Percentiles rank a stretch among this genome's conserved stretches.
Conservation (phyloP, 2,329 filamentous ascomycete species). For the Aspergillus floridensis region DNA sequence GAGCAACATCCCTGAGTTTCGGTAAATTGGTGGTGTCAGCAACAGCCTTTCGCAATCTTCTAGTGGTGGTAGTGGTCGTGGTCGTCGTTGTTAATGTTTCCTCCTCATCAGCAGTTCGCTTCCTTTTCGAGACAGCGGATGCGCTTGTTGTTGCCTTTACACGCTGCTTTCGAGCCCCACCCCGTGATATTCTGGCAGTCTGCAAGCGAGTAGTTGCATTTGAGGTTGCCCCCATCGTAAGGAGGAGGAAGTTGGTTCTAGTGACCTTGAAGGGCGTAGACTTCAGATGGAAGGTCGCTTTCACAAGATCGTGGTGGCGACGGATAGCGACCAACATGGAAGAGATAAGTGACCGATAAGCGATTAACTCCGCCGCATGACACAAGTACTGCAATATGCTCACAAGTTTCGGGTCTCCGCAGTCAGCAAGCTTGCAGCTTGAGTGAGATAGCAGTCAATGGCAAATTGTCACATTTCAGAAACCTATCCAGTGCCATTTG, state of each 20-base stretch:
- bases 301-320: background rate
- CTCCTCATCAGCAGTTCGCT: constrained; percentile 6
- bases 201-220: background rate
- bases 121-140: constrained; percentile 15
- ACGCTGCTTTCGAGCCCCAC: background rate
- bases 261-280: background rate
- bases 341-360: background rate
- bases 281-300: background rate
- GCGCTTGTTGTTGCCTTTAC: background rate
- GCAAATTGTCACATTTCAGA: too few relatives aligned
- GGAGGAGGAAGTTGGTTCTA: background rate
- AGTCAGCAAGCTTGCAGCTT: background rate
- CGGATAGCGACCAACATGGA: background rate
- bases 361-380: background rate
- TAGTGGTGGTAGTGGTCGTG: background rate
- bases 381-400: background rate
- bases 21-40: background rate
- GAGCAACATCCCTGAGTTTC: constrained; percentile 15
- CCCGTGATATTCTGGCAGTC: background rate
- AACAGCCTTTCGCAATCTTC: background rate
- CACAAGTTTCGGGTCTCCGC: background rate
- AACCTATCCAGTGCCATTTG: too few relatives aligned
- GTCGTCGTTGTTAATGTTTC: background rate
- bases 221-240: background rate
- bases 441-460: background rate